These are phyloP conservation scores for Suillus tomentosus DNA, from an alignment of 768 basidiomycete genomes.

Conservation along the genomic window DNA sequence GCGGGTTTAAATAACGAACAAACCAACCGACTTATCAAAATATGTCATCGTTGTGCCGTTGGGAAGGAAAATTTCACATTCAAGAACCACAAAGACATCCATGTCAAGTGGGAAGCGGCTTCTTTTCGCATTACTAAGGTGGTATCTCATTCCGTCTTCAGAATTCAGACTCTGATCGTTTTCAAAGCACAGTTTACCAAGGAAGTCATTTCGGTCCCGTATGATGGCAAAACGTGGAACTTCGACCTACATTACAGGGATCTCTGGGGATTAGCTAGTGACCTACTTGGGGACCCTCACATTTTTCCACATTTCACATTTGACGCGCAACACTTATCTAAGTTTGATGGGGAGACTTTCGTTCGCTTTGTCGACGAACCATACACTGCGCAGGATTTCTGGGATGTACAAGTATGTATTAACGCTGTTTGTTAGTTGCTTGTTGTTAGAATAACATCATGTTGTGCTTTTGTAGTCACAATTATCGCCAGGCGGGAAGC, in stretches of 20 bases:
- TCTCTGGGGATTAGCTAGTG: conserved; percentile 31
- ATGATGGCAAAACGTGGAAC: conserved; percentile 19
- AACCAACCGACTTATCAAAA: conserved; percentile 21
- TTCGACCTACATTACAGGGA: conserved; percentile 12
- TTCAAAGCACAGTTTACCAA: conserved; percentile 17
- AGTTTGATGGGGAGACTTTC: conserved; percentile 29
- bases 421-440: neutral
- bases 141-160: neutral
- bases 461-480: neutral
- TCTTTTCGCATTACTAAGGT: conserved; percentile 12
- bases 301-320: conserved; percentile 30
- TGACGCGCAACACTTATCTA: conserved; percentile 32
- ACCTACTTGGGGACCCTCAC: conserved; percentile 29
- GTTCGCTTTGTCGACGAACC: conserved; percentile 38
- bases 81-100: conserved; percentile 21
- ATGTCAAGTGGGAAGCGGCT: conserved; percentile 23
- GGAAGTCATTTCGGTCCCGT: conserved; percentile 9
- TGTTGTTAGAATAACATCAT: too few relatives aligned
- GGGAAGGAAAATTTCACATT: conserved; percentile 20
- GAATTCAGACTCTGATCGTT: neutral
- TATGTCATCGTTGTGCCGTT: too few relatives aligned
- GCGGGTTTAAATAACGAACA: conserved; percentile 22
- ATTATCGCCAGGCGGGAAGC: neutral
- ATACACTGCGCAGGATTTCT: conserved; percentile 37
- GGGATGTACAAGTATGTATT: conserved; percentile 39